Evolutionary conservation across 176 grass and related monocot genomes (phyloP), one percentile per base, ranked within the genome.

Genomic region (Tillandsia leiboldiana): DNA sequence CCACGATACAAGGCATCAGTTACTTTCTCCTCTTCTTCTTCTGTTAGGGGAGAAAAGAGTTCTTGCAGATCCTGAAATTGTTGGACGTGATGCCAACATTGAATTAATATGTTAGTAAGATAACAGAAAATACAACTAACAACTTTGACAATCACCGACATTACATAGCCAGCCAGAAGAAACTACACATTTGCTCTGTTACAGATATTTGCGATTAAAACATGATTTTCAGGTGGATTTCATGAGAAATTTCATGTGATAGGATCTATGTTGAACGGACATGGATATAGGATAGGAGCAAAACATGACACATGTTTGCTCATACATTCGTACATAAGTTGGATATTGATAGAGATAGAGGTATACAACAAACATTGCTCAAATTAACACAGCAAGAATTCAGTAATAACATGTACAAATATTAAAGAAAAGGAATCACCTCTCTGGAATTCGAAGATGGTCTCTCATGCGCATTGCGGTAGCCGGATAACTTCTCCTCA

Each of bases 21-120:
- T 11, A 96, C 84, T 77, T 82, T 81, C 52, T 24, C 71, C 80
- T 87, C 84, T 20, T 96, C 91, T 76, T 90, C 70, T 12, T 82
- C 49, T 50, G 84, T 85, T 26, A 96, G 81, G 58, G 87, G 84
- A 70, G 59, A 72, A 75, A 90, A 83, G 29, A 78, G 58, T 77
- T 75, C 69, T 70, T 48, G 11, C 6, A 81, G 59, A 86, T 86
- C 79, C 90, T 93, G 83, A 18, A 64, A 79, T 63, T 68, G 51
- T 51, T 20, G 86, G 74, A 79, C 10, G 47, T 58, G 28, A 75
- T 15, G 15, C n/a, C 11, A 61, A 14, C 12, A 20, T 27, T 54
- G 10, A 69, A 33, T 12, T 13, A 58, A 24, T 56, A 51, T 14
- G 66, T 22, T 71, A 51, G n/a, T 20, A 71, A 71, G 23, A 71